These are phyloP conservation scores for Mangifera indica DNA, from an alignment of 345 rosid species.

Conservation along the genomic window DNA sequence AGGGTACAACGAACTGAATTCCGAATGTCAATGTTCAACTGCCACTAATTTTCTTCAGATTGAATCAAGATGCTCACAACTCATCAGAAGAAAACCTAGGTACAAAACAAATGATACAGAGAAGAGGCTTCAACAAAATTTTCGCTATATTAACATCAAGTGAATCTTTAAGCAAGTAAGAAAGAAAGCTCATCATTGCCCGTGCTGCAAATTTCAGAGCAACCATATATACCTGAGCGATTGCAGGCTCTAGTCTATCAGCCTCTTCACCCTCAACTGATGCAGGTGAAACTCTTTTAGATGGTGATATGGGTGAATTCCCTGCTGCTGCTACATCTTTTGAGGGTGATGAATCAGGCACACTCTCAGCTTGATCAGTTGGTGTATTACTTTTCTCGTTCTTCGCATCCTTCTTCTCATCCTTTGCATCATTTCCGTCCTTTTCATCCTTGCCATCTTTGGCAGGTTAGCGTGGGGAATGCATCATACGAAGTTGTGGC, in stretches of 20 bases:
- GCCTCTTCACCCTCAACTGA: conserved; percentile 36
- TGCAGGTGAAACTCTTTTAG: conserved; percentile 34
- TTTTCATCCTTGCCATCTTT: conserved; percentile 48
- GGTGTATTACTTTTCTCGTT: conserved; percentile 25
- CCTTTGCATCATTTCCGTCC: conserved; percentile 42
- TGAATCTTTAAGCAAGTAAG: conserved; percentile 14
- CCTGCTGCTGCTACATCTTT: conserved; percentile 29
- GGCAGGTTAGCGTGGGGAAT: conserved; percentile 49
- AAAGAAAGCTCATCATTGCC: conserved; percentile 16
- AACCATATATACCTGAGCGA: no score
- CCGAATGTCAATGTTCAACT: not conserved
- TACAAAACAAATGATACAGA: not conserved
- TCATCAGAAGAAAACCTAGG: not conserved
- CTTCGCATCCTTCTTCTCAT: conserved; percentile 34
- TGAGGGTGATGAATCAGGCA: conserved; percentile 40
- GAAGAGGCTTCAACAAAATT: not conserved
- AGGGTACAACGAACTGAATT: not conserved
- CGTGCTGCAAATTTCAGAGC: no score
- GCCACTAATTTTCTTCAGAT: not conserved
- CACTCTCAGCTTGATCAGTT: conserved; percentile 23
- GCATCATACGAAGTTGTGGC: conserved; percentile 95
- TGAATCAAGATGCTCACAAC: not conserved
- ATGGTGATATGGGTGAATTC: conserved; percentile 35
- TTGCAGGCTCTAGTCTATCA: conserved; percentile 27
- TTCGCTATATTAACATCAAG: conserved; percentile 3